These are phyloP conservation scores for Lentinula novae-zelandiae DNA, from an alignment of 1,284 basidiomycete species.

Conservation along the genomic window DNA sequence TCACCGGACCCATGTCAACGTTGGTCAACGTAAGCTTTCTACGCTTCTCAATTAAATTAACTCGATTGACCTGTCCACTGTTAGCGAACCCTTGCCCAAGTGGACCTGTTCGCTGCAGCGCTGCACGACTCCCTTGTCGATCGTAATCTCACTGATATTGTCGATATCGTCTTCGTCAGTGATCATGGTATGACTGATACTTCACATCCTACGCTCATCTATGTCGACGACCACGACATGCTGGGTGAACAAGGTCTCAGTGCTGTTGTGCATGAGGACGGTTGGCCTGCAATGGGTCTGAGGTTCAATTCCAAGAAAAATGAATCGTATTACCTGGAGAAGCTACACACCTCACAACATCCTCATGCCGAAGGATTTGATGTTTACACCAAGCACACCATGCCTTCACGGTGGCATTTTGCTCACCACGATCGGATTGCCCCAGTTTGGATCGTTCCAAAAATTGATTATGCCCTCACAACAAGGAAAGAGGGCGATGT, in stretches of 20 bases:
- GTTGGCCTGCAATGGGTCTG: constrained; percentile 85
- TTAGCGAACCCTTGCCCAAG: constrained; percentile 61
- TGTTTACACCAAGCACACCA: constrained; percentile 77
- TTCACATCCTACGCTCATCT: constrained; percentile 69
- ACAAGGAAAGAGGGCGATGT: constrained; percentile 57
- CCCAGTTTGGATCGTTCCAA: constrained; percentile 81
- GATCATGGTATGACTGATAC: constrained; percentile 95
- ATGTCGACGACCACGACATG: constrained; percentile 84
- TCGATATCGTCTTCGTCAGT: constrained; percentile 87
- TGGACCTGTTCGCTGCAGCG: constrained; percentile 75
- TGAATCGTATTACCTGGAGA: constrained; percentile 48
- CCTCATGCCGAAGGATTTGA: constrained; percentile 58
- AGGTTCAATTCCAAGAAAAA: constrained; percentile 66
- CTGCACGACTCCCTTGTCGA: constrained; percentile 58
- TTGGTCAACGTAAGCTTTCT: constrained; percentile 58
- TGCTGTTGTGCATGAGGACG: constrained; percentile 71
- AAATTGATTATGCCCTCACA: constrained; percentile 72
- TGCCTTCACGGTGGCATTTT: constrained; percentile 82
- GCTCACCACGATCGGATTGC: constrained; percentile 71
- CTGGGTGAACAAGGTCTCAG: constrained; percentile 65
- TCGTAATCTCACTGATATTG: constrained; percentile 79
- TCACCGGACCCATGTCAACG: constrained; percentile 68
- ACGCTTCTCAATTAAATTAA: neutral
- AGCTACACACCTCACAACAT: constrained; percentile 49
- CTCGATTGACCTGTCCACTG: neutral